These are phyloP conservation scores for Mycena indigotica DNA, from an alignment of 768 basidiomycete species.

Conservation along the genomic window DNA sequence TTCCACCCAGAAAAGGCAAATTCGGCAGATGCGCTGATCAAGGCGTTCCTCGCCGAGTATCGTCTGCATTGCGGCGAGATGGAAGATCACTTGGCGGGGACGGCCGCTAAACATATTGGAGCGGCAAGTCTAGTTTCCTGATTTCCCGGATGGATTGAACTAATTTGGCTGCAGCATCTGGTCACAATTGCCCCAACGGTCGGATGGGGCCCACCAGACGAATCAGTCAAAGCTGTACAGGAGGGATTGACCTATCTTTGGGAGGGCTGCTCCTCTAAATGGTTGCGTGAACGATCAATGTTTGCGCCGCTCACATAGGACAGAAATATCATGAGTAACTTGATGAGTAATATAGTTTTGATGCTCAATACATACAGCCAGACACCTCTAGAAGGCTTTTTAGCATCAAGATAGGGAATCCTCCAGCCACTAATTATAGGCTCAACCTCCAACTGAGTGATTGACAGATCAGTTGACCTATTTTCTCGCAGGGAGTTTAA, in stretches of 20 bases:
- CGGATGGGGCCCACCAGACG: conserved; percentile 17
- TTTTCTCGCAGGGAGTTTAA: too few species aligned
- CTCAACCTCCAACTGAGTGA: too few species aligned
- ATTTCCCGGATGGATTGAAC: too few species aligned
- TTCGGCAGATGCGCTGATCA: conserved; percentile 39
- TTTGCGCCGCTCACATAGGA: conserved; percentile 11
- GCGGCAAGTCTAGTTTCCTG: too few species aligned
- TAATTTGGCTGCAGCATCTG: not conserved
- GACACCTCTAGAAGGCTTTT: too few species aligned
- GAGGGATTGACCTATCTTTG: conserved; percentile 5
- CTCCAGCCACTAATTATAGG: too few species aligned
- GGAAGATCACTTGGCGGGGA: conserved; percentile 4
- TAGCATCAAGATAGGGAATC: too few species aligned
- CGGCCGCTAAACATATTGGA: conserved; percentile 16
- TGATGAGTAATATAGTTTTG: too few species aligned
- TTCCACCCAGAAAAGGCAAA: conserved; percentile 46
- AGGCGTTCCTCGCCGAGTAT: conserved; percentile 52
- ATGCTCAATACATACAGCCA: too few species aligned
- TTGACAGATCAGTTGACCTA: too few species aligned
- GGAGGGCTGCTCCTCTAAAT: conserved; percentile 9
- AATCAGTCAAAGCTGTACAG: conserved; percentile 13
- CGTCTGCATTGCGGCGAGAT: conserved; percentile 9
- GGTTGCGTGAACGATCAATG: conserved; percentile 15
- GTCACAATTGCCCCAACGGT: conserved; percentile 5
- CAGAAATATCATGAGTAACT: too few species aligned